phyloP scores from a whole-genome alignment of 2,329 filamentous ascomycete species.

The Botryosphaeria dothidea region DNA sequence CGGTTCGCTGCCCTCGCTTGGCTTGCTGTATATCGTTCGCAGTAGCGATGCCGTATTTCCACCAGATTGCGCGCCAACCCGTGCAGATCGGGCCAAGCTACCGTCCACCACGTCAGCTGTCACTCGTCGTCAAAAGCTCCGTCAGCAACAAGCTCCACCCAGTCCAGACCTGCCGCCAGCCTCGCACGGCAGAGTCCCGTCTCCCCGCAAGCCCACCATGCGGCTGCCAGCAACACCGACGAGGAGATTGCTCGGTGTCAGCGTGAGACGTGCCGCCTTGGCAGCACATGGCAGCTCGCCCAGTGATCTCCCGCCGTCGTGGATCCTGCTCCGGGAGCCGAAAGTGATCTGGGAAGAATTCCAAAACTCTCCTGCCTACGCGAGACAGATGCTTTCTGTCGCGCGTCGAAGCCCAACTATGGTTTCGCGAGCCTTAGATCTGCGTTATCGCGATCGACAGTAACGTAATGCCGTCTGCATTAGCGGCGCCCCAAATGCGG shows the following conservation, averaged over 20 bases:
- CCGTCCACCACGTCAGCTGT: background rate
- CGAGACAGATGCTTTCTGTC: background rate
- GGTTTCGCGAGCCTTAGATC: background rate
- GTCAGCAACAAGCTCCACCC: background rate
- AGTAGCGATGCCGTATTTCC: slow-evolving; percentile 3
- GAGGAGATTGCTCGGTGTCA: slow-evolving; percentile 13
- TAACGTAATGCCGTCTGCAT: slow-evolving; percentile 12
- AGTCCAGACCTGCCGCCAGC: background rate
- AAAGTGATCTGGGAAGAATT: background rate
- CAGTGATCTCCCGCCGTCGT: background rate
- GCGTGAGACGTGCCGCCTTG: slow-evolving; percentile 6
- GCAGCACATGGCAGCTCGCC: background rate
- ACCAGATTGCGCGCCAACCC: slow-evolving; percentile 3
- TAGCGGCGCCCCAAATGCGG: background rate
- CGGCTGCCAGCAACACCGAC: background rate
- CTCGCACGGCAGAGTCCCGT: background rate
- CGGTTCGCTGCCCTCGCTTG: background rate
- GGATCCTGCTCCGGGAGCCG: background rate
- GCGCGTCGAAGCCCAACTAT: background rate
- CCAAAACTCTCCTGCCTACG: background rate
- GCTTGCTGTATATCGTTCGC: background rate
- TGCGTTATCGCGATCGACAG: slow-evolving; percentile 1
- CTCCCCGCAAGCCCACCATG: slow-evolving; percentile 6
- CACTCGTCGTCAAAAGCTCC: background rate
- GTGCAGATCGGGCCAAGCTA: slow-evolving; percentile 1